Base-by-base conservation (phyloP, 768 basidiomycete species). In the Mycena maculata region DNA sequence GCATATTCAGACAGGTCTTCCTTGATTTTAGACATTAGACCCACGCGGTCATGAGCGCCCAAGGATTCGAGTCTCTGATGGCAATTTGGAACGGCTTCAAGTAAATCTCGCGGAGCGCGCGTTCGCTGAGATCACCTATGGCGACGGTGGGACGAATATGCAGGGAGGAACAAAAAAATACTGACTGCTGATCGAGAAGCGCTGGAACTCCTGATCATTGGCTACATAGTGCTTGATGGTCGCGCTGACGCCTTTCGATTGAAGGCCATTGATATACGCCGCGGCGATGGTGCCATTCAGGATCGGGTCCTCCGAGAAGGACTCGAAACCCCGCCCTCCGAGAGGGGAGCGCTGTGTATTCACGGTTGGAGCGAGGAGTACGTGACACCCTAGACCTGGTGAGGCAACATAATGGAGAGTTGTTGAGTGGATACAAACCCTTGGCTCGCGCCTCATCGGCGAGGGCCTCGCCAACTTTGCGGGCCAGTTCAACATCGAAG, bases 71-170 rank as follows among this genome's bases (percentile, higher is more conserved):
- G 22, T 86, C 71, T 71, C 85, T 85, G 57, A 86, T 82, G 2
- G 89, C 89, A 47, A 90, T 83, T 79, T 87, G 84, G 76, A 87
- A 87, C 1, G 88, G 88, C 67, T 85, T 86, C 42, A 90, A 80
- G 74, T 91, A 90, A 53, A 91, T 85, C 75, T 91, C 89, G 9
- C 90, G 81, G 20, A 91, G 76, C 13, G 89, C 86, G n/a, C 89
- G 82, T 68, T 87, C 86, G 70, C 83, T 83, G 45, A 87, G 78
- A 42, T 84, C 84, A 65, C 84, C 83, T 85, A 62, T 42, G 38
- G 42, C 23, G 48, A 0, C 60, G 27, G 39, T 27, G 16, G 31
- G 36, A 23, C 16, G 31, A 31, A 23, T 38, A 12, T 11, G 9
- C 25, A 36, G 15, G n/a, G 22, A 54, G 4, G 52, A 27, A 7